Conservation (phyloP, 768 basidiomycete genomes). For the Amanita pallidorosea region DNA sequence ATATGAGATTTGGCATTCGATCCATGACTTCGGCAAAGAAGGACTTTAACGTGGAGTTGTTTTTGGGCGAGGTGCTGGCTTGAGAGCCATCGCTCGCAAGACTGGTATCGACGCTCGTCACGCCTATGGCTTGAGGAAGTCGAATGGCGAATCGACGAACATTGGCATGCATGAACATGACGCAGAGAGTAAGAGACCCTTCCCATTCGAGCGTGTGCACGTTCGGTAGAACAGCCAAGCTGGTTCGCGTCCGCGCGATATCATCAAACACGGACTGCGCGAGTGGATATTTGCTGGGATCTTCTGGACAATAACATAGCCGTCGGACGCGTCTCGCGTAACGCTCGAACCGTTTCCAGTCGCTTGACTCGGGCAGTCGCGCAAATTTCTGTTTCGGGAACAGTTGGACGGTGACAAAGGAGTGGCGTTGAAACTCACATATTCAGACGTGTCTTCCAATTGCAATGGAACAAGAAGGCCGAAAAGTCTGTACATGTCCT, state of each 20-base stretch:
- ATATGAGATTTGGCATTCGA: constrained; percentile 39
- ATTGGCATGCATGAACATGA: constrained; percentile 49
- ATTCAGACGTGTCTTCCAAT: constrained; percentile 11
- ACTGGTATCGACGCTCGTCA: constrained; percentile 21
- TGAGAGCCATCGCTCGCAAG: constrained; percentile 16
- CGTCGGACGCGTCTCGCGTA: constrained; percentile 41
- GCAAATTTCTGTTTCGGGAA: constrained; percentile 25
- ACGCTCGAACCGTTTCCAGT: constrained; percentile 46
- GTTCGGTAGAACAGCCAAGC: constrained; percentile 43
- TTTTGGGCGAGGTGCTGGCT: constrained; percentile 9
- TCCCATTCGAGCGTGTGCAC: constrained; percentile 42
- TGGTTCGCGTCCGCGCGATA: constrained; percentile 43
- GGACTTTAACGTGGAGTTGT: constrained; percentile 17
- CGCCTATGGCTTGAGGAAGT: background rate
- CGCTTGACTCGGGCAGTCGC: constrained; percentile 28
- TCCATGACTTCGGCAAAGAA: constrained; percentile 21
- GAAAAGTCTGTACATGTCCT: constrained; percentile 35
- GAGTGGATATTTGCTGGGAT: constrained; percentile 10
- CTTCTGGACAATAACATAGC: background rate
- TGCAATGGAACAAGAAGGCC: constrained; percentile 35
- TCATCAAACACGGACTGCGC: constrained; percentile 36
- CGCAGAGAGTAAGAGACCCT: constrained; percentile 18
- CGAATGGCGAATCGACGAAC: constrained; percentile 15
- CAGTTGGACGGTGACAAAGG: background rate
- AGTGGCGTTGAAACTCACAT: constrained; percentile 17